Percentiles rank a stretch among this genome's conserved stretches.
Evolutionary conservation across 306 rosid species (phyloP).

Genomic region (Quercus bicolor): DNA sequence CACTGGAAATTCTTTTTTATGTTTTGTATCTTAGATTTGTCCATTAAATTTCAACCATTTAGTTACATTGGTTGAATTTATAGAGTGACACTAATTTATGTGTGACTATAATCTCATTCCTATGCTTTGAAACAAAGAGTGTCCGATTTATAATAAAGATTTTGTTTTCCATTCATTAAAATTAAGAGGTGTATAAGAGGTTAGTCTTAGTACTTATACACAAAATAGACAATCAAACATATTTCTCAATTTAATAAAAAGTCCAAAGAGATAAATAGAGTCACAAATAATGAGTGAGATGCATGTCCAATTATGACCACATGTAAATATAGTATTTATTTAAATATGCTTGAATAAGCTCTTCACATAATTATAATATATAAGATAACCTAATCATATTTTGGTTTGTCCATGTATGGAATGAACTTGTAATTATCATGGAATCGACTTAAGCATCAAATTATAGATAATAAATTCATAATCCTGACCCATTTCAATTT

Average conservation of each 20-base stretch:
- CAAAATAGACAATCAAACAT: background rate
- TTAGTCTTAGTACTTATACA: background rate
- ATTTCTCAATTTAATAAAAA: background rate
- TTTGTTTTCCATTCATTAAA: no score
- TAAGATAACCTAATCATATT: background rate
- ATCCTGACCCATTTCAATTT: background rate
- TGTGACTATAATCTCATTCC: no score
- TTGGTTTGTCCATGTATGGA: background rate
- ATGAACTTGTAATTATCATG: background rate
- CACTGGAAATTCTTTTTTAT: no score
- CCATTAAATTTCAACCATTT: no score
- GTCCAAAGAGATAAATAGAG: background rate
- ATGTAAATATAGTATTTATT: conserved; percentile 2
- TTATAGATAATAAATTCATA: background rate
- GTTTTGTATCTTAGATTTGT: no score
- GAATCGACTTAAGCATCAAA: background rate
- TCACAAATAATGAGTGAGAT: background rate
- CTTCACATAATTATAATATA: background rate
- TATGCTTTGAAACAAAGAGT: no score
- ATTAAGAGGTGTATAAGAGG: no score
- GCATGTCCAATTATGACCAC: background rate
- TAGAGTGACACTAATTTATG: no score
- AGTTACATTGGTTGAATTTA: no score
- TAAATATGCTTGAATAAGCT: background rate
- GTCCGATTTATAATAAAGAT: no score